Conservation (phyloP, 1,284 basidiomycete species). For the Puccinia horiana region DNA sequence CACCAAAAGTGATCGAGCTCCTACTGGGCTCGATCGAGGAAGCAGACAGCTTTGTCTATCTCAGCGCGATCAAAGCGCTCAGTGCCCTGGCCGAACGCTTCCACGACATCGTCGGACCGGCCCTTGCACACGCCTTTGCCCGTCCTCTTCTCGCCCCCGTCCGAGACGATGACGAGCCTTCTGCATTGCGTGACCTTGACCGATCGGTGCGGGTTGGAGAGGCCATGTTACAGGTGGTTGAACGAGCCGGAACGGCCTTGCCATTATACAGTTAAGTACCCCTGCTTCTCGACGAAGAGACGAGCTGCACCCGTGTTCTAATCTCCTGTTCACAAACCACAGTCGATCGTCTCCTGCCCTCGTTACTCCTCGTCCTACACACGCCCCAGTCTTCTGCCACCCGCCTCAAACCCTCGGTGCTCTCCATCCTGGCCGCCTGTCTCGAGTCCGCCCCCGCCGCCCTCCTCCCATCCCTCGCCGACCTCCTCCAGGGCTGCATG, state of each 20-base stretch:
- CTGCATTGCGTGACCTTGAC: constrained; percentile 72
- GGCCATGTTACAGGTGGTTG: constrained; percentile 76
- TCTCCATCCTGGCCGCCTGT: constrained; percentile 26
- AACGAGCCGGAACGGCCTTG: constrained; percentile 71
- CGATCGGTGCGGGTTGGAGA: constrained; percentile 80
- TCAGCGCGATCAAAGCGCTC: constrained; percentile 88
- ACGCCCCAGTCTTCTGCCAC: neutral
- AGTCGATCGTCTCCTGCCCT: constrained; percentile 29
- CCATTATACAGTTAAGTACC: constrained; percentile 67
- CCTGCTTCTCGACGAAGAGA: neutral
- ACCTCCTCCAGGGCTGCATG: constrained; percentile 29
- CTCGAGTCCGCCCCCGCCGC: constrained; percentile 14
- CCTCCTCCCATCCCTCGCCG: constrained; percentile 16
- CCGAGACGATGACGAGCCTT: constrained; percentile 50
- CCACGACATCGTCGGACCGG: constrained; percentile 71
- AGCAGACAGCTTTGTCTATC: constrained; percentile 90
- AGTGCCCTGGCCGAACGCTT: constrained; percentile 74
- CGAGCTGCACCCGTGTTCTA: neutral
- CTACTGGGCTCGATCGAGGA: constrained; percentile 84
- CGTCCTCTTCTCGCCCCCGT: constrained; percentile 54
- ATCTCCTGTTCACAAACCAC: neutral
- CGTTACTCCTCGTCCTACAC: constrained; percentile 16
- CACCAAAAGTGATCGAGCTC: constrained; percentile 81
- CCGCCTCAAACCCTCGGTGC: constrained; percentile 8
- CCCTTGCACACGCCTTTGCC: constrained; percentile 58